Base-by-base conservation (phyloP, 1,284 basidiomycete genomes). In the Ganoderma lucidum region DNA sequence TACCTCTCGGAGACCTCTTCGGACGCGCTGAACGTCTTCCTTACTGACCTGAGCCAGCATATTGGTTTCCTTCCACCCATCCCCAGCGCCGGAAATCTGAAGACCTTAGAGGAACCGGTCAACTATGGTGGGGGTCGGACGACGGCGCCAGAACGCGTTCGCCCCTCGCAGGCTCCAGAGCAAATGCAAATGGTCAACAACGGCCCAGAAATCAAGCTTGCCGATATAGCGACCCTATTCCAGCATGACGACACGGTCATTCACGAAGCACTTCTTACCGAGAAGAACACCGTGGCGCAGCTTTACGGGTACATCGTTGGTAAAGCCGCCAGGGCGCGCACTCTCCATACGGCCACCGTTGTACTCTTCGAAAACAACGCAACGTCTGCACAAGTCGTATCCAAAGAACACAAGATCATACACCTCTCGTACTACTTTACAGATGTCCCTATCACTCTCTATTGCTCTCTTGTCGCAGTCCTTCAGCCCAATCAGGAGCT, bases 251-350 rank as follows among this genome's bases (percentile, higher is more conserved):
- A 87, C 64, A 80, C 84, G 12, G 84, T 82, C 2, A 84, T 92
- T 59, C 86, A 86, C 45, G 85, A 88, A 15, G 83, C 87, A n/a
- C 81, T 93, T 65, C 79, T 93, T 10, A 84, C 86, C 0, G 91
- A 94, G 75, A 84, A 86, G 64, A 87, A 87, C 63, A 91, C 91
- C 0, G 73, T 90, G 19, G 85, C 87, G 6, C 93, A 95, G 73
- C 71, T 86, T 42, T 92, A 92, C 76, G 93, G 93, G 17, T 93
- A 87, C 76, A 84, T 91, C 59, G 81, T 87, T 30, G 92, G 89
- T 14, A 90, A 88, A 75, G 85, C 85, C 42, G 80, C 87, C 10
- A 86, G 93, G 53, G 86, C 88, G 14, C 87, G 87, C 44, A 83
- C 87, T 68, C 80, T 94, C 2, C 92, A 95, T 77, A 78, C 91